Percentiles rank a stretch among this genome's conserved stretches.
Evolutionary conservation across 352 stramenopile genomes (phyloP).

Genomic region (Globisporangium abappressorium): DNA sequence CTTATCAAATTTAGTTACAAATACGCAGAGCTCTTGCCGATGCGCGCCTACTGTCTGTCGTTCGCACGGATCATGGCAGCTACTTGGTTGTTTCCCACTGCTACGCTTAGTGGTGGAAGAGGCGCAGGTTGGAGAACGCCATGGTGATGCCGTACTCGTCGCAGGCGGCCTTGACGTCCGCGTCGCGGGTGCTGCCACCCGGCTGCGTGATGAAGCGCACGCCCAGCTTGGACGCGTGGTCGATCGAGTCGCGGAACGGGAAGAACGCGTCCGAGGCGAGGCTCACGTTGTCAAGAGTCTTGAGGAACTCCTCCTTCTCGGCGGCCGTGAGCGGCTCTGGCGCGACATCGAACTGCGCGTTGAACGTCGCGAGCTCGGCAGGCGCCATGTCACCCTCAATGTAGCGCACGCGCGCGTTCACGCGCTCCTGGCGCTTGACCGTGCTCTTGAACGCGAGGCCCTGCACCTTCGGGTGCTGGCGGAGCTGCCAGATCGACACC

Average conservation of each 20-base stretch:
- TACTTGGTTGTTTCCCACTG: neutral
- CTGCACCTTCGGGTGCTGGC: conserved; percentile 97
- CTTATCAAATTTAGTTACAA: conserved; percentile 4
- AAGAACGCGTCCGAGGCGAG: conserved; percentile 99
- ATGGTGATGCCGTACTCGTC: conserved; percentile 99
- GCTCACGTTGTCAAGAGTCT: conserved; percentile 85
- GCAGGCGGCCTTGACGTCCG: conserved; percentile 93
- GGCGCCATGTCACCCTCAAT: conserved; percentile 99
- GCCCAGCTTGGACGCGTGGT: conserved; percentile 94
- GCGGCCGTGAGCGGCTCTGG: conserved; percentile 92
- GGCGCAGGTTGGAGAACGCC: conserved; percentile 96
- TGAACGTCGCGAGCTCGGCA: conserved; percentile 94
- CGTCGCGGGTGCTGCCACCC: conserved; percentile 77
- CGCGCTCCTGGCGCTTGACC: conserved; percentile 98
- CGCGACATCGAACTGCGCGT: conserved; percentile 93
- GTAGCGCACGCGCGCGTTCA: conserved; percentile 99
- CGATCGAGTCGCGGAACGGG: conserved; percentile 99
- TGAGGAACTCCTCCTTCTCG: conserved; percentile 96
- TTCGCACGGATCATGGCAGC: neutral
- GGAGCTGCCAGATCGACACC: conserved; percentile 97
- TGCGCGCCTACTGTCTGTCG: neutral
- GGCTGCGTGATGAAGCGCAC: conserved; percentile 98
- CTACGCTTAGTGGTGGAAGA: conserved; percentile 98
- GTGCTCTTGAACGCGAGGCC: conserved; percentile 96
- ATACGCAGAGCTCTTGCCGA: conserved; percentile 3